Conservation (phyloP, 768 basidiomycete genomes). For the Boletus eberwhitei region DNA sequence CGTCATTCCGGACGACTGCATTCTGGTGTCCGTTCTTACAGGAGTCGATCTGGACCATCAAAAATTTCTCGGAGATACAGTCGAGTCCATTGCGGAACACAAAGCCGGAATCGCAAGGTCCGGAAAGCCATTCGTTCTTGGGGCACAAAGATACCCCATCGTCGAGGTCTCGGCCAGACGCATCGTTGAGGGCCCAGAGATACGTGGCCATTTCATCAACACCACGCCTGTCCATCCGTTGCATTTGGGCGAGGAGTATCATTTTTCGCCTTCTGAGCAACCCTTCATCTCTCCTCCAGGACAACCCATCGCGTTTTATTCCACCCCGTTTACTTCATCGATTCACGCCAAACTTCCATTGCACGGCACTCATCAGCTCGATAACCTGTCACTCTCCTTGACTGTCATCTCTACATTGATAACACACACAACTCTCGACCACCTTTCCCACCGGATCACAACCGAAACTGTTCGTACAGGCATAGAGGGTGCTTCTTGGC, state of each 20-base stretch:
- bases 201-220: constrained; percentile 42
- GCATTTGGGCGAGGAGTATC: constrained; percentile 32
- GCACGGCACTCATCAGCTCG: constrained; percentile 78
- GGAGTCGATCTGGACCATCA: constrained; percentile 93
- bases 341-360: constrained; percentile 59
- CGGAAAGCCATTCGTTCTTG: constrained; percentile 63
- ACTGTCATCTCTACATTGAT: constrained; percentile 58
- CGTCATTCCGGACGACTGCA: constrained; percentile 62
- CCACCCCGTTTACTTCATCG: constrained; percentile 42
- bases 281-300: constrained; percentile 35
- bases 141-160: constrained; percentile 51
- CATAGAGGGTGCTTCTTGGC: constrained; percentile 64
- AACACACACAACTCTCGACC: constrained; percentile 29
- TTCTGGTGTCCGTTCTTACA: constrained; percentile 80
- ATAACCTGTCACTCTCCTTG: constrained; percentile 74
- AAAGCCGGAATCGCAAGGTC: constrained; percentile 78
- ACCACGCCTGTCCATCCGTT: constrained; percentile 34
- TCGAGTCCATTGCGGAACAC: constrained; percentile 71
- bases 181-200: constrained; percentile 35
- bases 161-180: constrained; percentile 45
- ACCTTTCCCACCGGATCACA: constrained; percentile 38
- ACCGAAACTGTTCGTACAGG: constrained; percentile 51
- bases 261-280: constrained; percentile 31
- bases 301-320: constrained; percentile 41
- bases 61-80: constrained; percentile 75